Percentiles rank a stretch among this genome's conserved stretches.
Conservation (phyloP, 495 filamentous ascomycete genomes). For the Cercophora newfieldiana region DNA sequence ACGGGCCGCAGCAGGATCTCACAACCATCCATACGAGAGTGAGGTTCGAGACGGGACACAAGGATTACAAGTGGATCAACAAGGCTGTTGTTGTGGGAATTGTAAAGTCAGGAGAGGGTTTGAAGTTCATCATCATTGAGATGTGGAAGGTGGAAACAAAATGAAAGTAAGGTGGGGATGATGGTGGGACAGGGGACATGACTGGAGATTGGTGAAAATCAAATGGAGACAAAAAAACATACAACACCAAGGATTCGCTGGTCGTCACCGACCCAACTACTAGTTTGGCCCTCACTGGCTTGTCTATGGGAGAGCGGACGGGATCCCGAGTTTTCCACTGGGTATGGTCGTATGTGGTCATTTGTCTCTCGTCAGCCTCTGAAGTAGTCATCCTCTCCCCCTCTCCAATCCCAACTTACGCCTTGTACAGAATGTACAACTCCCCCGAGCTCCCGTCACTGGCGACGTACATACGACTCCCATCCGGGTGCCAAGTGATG, state of each 20-base stretch:
- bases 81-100: conserved; percentile 18
- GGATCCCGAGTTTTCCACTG: conserved; percentile 48
- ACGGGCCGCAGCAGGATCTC: conserved; percentile 13
- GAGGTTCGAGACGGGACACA: conserved; percentile 17
- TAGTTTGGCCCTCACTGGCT: conserved; percentile 37
- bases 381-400: neutral
- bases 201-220: no score
- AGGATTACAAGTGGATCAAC: conserved; percentile 18
- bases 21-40: conserved; percentile 1
- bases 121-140: neutral
- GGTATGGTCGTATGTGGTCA: conserved; percentile 48
- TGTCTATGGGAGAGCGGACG: conserved; percentile 54
- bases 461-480: conserved; percentile 34
- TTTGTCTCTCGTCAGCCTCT: neutral
- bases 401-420: neutral
- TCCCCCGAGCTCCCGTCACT: conserved; percentile 29
- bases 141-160: neutral
- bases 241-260: conserved; percentile 32
- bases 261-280: conserved; percentile 54
- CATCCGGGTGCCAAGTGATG: conserved; percentile 34
- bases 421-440: conserved; percentile 22
- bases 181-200: no score
- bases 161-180: no score
- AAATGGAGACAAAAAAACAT: conserved; percentile 16
- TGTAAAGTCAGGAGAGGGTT: neutral